phyloP scores from a whole-genome alignment of 352 stramenopile genomes.

The Phytophthora capsici region DNA sequence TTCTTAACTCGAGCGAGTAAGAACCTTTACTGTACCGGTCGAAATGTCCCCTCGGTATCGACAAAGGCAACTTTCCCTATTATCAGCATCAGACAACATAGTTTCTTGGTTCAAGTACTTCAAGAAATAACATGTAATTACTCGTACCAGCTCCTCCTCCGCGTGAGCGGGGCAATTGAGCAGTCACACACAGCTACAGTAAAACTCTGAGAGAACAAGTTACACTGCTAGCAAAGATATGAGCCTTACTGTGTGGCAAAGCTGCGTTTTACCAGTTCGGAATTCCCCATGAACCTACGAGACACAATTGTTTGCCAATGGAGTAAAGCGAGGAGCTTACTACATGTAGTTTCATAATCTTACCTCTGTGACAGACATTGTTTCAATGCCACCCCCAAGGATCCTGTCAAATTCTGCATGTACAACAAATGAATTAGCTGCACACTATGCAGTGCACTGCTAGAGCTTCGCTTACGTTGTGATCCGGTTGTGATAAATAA shows the following conservation, averaged over 20 bases:
- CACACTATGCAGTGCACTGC: too few species aligned
- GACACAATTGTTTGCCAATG: background rate
- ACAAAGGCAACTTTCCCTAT: constrained; percentile 87
- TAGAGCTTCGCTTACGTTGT: constrained; percentile 45
- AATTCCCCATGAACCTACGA: constrained; percentile 92
- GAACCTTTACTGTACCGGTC: constrained; percentile 52
- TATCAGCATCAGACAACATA: background rate
- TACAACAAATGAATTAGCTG: too few species aligned
- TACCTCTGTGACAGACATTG: constrained; percentile 92
- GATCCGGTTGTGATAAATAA: constrained; percentile 83
- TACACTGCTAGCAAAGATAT: background rate
- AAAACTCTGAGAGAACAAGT: background rate
- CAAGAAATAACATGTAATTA: too few species aligned
- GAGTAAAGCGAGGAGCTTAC: background rate
- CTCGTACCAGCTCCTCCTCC: constrained; percentile 79
- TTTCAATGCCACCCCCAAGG: constrained; percentile 90
- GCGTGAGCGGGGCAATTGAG: constrained; percentile 86
- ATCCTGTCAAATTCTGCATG: constrained; percentile 82
- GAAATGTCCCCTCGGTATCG: constrained; percentile 94
- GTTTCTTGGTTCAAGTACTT: background rate
- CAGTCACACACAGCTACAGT: constrained; percentile 69
- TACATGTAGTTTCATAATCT: background rate
- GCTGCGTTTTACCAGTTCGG: constrained; percentile 94
- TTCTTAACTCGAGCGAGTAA: background rate
- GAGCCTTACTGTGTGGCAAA: constrained; percentile 88